Percentiles rank a stretch among this genome's conserved stretches.
These are phyloP conservation scores for Draba incana DNA, from an alignment of 345 rosid genomes.

Conservation along the genomic window DNA sequence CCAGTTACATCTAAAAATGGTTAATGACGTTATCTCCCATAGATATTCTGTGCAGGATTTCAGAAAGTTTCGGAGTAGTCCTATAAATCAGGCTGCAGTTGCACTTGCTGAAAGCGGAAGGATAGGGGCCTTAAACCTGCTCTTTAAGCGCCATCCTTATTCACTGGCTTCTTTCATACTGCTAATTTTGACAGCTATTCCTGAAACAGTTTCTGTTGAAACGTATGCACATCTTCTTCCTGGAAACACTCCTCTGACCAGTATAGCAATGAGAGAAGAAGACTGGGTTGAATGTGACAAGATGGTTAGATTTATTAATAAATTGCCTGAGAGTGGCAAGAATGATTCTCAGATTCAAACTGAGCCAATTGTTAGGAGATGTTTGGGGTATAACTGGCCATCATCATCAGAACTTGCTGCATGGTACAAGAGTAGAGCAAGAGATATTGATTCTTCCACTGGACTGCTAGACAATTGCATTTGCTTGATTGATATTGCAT, in stretches of 20 bases:
- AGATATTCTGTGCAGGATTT: conserved; percentile 94
- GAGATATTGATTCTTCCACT: conserved; percentile 79
- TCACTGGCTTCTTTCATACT: conserved; percentile 66
- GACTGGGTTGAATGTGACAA: conserved; percentile 98
- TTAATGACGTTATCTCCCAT: conserved; percentile 57
- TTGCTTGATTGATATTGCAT: conserved; percentile 73
- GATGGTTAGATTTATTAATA: conserved; percentile 65
- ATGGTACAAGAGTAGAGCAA: conserved; percentile 91
- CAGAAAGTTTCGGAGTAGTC: conserved; percentile 69
- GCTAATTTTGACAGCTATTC: conserved; percentile 76
- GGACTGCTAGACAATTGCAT: conserved; percentile 93
- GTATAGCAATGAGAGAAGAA: conserved; percentile 76
- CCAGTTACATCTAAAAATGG: conserved; percentile 45
- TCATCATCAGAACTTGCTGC: conserved; percentile 61
- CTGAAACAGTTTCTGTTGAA: conserved; percentile 89
- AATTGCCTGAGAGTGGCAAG: conserved; percentile 57
- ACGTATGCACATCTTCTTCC: conserved; percentile 96
- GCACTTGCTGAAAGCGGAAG: conserved; percentile 91
- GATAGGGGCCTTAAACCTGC: conserved; percentile 89
- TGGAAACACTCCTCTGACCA: conserved; percentile 69
- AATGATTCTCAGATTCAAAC: conserved; percentile 58
- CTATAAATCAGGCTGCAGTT: conserved; percentile 69
- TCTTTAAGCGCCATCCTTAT: conserved; percentile 94
- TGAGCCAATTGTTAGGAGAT: conserved; percentile 69
- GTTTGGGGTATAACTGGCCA: conserved; percentile 69